phyloP scores from a whole-genome alignment of 1,284 basidiomycete species.

The Ceratobasidium sp. region DNA sequence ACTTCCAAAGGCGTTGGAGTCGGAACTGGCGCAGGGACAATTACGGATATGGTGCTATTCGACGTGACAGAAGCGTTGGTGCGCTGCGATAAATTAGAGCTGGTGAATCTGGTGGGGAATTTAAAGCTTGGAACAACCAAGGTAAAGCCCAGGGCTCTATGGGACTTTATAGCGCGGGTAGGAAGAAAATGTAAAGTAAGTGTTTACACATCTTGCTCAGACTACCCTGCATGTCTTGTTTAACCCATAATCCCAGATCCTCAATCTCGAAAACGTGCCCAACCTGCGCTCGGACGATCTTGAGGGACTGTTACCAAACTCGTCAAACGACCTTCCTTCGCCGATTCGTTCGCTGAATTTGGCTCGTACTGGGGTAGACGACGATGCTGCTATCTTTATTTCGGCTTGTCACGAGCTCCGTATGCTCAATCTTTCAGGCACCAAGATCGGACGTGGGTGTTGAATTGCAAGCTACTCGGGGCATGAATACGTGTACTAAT shows the following conservation, averaged over 20 bases:
- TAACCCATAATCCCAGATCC: conserved; percentile 47
- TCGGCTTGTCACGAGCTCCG: conserved; percentile 59
- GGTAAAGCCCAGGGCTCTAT: conserved; percentile 52
- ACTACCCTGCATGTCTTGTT: neutral
- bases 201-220: neutral
- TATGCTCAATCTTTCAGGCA: conserved; percentile 62
- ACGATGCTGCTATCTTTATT: conserved; percentile 61
- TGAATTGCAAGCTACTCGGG: neutral
- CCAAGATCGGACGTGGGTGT: conserved; percentile 63
- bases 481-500: neutral
- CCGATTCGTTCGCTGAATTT: conserved; percentile 54
- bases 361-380: conserved; percentile 68
- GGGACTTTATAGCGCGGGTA: conserved; percentile 59
- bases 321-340: conserved; percentile 49
- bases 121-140: conserved; percentile 60
- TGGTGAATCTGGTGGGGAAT: conserved; percentile 67
- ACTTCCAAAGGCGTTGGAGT: conserved; percentile 54
- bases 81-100: conserved; percentile 54
- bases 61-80: conserved; percentile 56
- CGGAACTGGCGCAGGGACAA: conserved; percentile 57
- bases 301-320: conserved; percentile 55
- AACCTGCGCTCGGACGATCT: conserved; percentile 62
- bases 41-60: conserved; percentile 61
- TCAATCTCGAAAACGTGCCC: conserved; percentile 65
- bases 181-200: conserved; percentile 67